A percentile compares a stretch with the other conserved stretches of the same genome.
Conservation (phyloP, 1,284 basidiomycete genomes). For the Ganoderma lucidum region DNA sequence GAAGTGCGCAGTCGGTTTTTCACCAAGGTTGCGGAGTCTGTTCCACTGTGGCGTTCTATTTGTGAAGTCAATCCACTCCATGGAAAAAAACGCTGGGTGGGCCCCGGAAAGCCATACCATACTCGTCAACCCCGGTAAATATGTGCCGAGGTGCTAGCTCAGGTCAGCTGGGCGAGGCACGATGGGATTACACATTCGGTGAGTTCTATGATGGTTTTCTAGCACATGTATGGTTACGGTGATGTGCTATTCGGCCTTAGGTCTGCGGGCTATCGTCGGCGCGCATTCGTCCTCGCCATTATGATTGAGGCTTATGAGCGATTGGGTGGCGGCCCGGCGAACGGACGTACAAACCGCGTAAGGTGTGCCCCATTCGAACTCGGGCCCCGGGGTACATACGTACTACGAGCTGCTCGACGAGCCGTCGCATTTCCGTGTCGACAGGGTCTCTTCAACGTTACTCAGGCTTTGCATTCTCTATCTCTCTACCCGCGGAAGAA, state of each 20-base stretch:
- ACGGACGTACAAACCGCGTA: neutral
- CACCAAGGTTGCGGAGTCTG: neutral
- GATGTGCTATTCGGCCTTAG: no score
- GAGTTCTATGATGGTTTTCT: no score
- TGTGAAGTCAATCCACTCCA: neutral
- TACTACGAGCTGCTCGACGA: neutral
- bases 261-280: no score
- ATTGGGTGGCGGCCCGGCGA: neutral
- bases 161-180: no score
- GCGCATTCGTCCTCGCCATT: no score
- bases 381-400: neutral
- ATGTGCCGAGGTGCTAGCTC: no score
- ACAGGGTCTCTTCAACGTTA: neutral
- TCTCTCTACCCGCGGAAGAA: no score
- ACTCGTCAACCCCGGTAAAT: no score
- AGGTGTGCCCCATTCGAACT: neutral
- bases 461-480: neutral
- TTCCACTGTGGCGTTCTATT: neutral
- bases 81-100: neutral
- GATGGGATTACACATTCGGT: no score
- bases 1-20: no score
- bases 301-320: no score
- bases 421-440: slow-evolving; percentile 3
- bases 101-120: neutral
- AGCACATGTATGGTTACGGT: no score